phyloP scores from a whole-genome alignment of 169 alveolate species.

The Cryptosporidium xiaoi region DNA sequence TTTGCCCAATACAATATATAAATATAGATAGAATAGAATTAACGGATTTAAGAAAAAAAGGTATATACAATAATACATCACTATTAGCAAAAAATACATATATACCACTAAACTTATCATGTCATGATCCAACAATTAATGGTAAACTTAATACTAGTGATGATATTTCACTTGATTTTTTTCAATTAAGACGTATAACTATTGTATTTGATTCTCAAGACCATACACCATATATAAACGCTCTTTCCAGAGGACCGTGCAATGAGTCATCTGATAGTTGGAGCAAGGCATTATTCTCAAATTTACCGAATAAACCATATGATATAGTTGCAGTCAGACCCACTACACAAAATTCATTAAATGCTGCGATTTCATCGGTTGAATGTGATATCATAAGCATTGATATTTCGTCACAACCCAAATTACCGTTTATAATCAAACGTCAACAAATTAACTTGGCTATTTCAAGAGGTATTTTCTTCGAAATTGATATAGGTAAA shows the following conservation, averaged over 20 bases:
- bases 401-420: constrained; percentile 45
- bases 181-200: constrained; percentile 62
- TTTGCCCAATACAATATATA: constrained; percentile 49
- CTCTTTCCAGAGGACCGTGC: constrained; percentile 47
- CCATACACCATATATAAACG: constrained; percentile 56
- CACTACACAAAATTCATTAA: constrained; percentile 53
- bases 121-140: constrained; percentile 43
- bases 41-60: constrained; percentile 7
- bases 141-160: constrained; percentile 14
- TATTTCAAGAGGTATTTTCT: constrained; percentile 56
- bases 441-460: constrained; percentile 61
- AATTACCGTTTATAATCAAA: constrained; percentile 49
- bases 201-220: constrained; percentile 51
- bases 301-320: constrained; percentile 29
- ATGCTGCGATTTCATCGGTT: constrained; percentile 45
- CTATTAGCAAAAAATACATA: constrained; percentile 33
- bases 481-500: constrained; percentile 46
- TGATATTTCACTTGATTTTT: constrained; percentile 47
- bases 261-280: constrained; percentile 71
- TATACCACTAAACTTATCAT: constrained; percentile 54
- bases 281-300: constrained; percentile 67
- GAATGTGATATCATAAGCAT: constrained; percentile 66
- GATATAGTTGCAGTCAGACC: constrained; percentile 68
- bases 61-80: constrained; percentile 2
- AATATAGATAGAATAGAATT: constrained; percentile 17